Percentiles rank a stretch among this genome's conserved stretches.
Evolutionary conservation across 1,139 yeast species (phyloP).

Genomic region (Taphrina communis): DNA sequence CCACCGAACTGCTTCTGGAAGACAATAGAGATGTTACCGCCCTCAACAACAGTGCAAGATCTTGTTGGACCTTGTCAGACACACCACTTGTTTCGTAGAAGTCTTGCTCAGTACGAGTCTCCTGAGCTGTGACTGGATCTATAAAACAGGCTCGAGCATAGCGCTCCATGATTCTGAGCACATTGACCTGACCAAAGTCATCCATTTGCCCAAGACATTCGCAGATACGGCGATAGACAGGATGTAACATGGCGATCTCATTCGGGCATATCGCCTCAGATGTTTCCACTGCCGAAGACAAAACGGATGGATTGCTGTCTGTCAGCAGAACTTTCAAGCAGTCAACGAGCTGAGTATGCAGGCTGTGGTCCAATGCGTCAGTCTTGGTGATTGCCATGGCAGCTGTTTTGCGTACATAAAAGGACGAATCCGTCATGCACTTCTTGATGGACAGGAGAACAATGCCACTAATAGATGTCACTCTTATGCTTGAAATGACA

Average conservation of each 20-base stretch:
- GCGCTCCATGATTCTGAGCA: slow-evolving; percentile 68
- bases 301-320: slow-evolving; percentile 70
- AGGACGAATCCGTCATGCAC: slow-evolving; percentile 71
- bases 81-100: slow-evolving; percentile 40
- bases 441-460: slow-evolving; percentile 74
- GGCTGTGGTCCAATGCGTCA: slow-evolving; percentile 56
- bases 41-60: slow-evolving; percentile 47
- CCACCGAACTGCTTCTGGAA: slow-evolving; percentile 52
- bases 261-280: slow-evolving; percentile 63
- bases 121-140: slow-evolving; percentile 31
- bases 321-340: slow-evolving; percentile 62
- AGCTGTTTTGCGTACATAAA: slow-evolving; percentile 78
- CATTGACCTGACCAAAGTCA: slow-evolving; percentile 72
- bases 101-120: slow-evolving; percentile 36
- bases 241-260: slow-evolving; percentile 71
- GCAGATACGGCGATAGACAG: slow-evolving; percentile 69
- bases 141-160: slow-evolving; percentile 68
- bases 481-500: slow-evolving; percentile 78
- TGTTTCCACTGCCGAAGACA: slow-evolving; percentile 70
- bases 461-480: slow-evolving; percentile 80
- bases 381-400: slow-evolving; percentile 78
- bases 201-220: slow-evolving; percentile 63
- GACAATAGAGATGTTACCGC: slow-evolving; percentile 2
- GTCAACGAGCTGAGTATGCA: slow-evolving; percentile 58
- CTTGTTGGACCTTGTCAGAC: slow-evolving; percentile 57